Evolutionary conservation across 2,329 filamentous ascomycete species (phyloP).

Genomic region (Penicillium sp.): DNA sequence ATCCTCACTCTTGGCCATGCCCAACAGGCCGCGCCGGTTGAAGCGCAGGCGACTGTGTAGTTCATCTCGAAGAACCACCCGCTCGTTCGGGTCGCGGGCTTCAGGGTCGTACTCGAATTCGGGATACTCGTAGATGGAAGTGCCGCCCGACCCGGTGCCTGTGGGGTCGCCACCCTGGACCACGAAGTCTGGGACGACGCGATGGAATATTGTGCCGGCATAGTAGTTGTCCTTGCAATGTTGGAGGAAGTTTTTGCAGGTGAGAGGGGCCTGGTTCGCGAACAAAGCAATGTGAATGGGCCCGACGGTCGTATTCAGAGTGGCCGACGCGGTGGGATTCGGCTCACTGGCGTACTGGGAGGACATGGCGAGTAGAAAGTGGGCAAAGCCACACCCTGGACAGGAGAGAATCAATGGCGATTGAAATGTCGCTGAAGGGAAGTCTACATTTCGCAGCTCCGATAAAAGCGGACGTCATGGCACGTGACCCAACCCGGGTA

Average conservation of each 20-base stretch:
- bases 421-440: not conserved
- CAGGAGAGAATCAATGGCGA: not conserved
- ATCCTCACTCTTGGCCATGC: slow-evolving; percentile 78
- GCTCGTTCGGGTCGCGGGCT: slow-evolving; percentile 47
- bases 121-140: slow-evolving; percentile 81
- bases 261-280: slow-evolving; percentile 87
- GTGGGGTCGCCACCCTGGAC: slow-evolving; percentile 94
- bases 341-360: slow-evolving; percentile 92
- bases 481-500: slow-evolving; percentile 12
- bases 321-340: slow-evolving; percentile 85
- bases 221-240: slow-evolving; percentile 95
- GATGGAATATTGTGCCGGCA: slow-evolving; percentile 89
- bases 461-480: slow-evolving; percentile 23
- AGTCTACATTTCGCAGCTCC: slow-evolving; percentile 1
- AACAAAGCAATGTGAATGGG: slow-evolving; percentile 91
- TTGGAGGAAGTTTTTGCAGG: slow-evolving; percentile 93
- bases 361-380: slow-evolving; percentile 62
- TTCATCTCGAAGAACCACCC: slow-evolving; percentile 78
- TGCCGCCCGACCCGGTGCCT: slow-evolving; percentile 85
- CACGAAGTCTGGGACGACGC: slow-evolving; percentile 86
- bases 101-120: slow-evolving; percentile 55
- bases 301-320: slow-evolving; percentile 85
- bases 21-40: slow-evolving; percentile 82
- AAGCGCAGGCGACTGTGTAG: slow-evolving; percentile 90
- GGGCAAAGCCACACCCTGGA: slow-evolving; percentile 1